Conservation (phyloP, 371 early-diverging fungal species). For the Actinomortierella ambigua region DNA sequence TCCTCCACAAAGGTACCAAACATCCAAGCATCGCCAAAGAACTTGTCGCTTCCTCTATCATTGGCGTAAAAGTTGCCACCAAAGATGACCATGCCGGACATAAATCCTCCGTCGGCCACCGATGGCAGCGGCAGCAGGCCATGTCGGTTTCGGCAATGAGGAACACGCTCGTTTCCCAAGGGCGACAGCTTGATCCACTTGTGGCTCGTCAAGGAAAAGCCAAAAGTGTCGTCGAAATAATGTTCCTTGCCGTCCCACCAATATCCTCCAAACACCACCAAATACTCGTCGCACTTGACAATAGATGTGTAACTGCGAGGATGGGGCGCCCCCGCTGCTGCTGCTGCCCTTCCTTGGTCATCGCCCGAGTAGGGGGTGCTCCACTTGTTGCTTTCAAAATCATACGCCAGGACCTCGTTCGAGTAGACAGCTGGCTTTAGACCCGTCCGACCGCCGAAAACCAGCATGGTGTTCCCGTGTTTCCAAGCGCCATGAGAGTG, state of each 20-base stretch:
- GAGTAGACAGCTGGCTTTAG: slow-evolving; percentile 28
- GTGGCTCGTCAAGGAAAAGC: slow-evolving; percentile 18
- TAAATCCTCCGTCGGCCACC: slow-evolving; percentile 12
- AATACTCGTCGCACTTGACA: slow-evolving; percentile 14
- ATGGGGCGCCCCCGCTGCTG: slow-evolving; percentile 12
- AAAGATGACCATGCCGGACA: slow-evolving; percentile 25
- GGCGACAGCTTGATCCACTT: slow-evolving; percentile 27
- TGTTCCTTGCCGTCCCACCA: slow-evolving; percentile 28
- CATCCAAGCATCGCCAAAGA: slow-evolving; percentile 30
- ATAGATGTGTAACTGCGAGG: slow-evolving; percentile 28
- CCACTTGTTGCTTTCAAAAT: slow-evolving; percentile 20
- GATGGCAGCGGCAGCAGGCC: slow-evolving; percentile 13
- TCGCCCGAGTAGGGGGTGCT: slow-evolving; percentile 4
- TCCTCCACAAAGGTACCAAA: slow-evolving; percentile 7
- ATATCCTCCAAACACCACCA: slow-evolving; percentile 22
- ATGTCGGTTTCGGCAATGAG: slow-evolving; percentile 25
- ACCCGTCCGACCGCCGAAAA: slow-evolving; percentile 31
- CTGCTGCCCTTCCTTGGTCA: slow-evolving; percentile 6
- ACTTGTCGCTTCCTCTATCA: slow-evolving; percentile 17
- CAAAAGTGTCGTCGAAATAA: slow-evolving; percentile 23
- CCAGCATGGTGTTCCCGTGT: slow-evolving; percentile 12
- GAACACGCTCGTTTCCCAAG: slow-evolving; percentile 15
- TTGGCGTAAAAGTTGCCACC: slow-evolving; percentile 24
- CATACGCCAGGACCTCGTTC: slow-evolving; percentile 22
- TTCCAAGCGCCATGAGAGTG: slow-evolving; percentile 21